These are phyloP conservation scores for Fraxinus sp. DNA, from an alignment of 305 asterid genomes.

Conservation along the genomic window DNA sequence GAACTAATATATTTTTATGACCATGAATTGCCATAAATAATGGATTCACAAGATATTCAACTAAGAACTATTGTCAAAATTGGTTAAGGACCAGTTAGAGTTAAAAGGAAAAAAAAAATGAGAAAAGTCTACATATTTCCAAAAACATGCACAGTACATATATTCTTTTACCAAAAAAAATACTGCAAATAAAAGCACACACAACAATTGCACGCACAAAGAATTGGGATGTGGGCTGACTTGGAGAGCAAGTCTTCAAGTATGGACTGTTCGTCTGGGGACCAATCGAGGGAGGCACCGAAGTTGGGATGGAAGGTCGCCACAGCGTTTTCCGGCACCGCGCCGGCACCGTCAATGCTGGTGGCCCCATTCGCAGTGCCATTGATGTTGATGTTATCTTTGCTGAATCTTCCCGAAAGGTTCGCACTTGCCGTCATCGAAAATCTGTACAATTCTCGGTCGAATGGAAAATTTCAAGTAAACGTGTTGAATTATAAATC, in stretches of 20 bases:
- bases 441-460: not conserved
- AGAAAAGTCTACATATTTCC: not conserved
- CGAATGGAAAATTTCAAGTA: not conserved
- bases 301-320: not conserved
- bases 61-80: not conserved
- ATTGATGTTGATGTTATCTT: not conserved
- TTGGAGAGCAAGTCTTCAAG: not conserved
- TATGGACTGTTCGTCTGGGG: not conserved
- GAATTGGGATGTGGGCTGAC: not conserved
- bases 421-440: not conserved
- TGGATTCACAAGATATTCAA: not conserved
- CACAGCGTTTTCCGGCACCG: not conserved
- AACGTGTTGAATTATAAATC: not conserved
- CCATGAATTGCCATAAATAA: not conserved
- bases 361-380: not conserved
- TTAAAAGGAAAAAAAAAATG: not conserved
- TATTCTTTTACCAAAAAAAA: not conserved
- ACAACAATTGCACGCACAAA: not conserved
- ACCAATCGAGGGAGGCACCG: not conserved
- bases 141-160: not conserved
- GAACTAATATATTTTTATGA: not conserved
- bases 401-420: not conserved
- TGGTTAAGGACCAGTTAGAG: not conserved
- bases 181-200: not conserved
- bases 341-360: not conserved